phyloP scores from a whole-genome alignment of 164 flowering plant species.

The Aristolochia californica region DNA sequence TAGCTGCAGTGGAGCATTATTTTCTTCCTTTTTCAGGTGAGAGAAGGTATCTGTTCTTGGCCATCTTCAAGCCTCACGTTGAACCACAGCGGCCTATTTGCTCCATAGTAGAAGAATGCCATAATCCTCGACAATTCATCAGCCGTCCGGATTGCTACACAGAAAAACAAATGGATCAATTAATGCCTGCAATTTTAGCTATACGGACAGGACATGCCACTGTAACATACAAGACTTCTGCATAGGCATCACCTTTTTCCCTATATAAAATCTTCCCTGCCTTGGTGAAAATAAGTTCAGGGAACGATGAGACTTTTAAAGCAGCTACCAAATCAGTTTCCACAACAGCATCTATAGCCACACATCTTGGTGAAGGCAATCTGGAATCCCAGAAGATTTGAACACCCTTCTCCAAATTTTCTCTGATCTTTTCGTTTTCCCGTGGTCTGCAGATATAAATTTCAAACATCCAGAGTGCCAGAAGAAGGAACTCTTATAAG shows the following conservation, averaged over 20 bases:
- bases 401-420: slow-evolving; percentile 73
- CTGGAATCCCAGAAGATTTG: slow-evolving; percentile 87
- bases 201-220: neutral
- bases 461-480: too few relatives aligned
- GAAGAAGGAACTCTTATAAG: too few relatives aligned
- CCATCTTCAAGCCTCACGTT: slow-evolving; percentile 9
- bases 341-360: slow-evolving; percentile 79
- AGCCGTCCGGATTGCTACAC: slow-evolving; percentile 40
- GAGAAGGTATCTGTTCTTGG: slow-evolving; percentile 57
- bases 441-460: slow-evolving; percentile 40
- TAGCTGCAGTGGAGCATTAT: too few relatives aligned
- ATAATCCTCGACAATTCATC: slow-evolving; percentile 86
- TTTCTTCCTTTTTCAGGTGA: too few relatives aligned
- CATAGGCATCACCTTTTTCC: slow-evolving; percentile 52
- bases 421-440: slow-evolving; percentile 55
- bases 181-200: too few relatives aligned
- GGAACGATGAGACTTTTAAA: slow-evolving; percentile 61
- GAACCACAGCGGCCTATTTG: slow-evolving; percentile 69
- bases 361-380: slow-evolving; percentile 96
- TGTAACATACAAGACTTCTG: too few relatives aligned
- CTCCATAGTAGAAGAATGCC: slow-evolving; percentile 93
- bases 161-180: neutral
- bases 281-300: slow-evolving; percentile 80
- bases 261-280: slow-evolving; percentile 84
- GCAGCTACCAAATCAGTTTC: slow-evolving; percentile 69